phyloP scores from a whole-genome alignment of 208 protist genomes.

The Leishmania turanica region DNA sequence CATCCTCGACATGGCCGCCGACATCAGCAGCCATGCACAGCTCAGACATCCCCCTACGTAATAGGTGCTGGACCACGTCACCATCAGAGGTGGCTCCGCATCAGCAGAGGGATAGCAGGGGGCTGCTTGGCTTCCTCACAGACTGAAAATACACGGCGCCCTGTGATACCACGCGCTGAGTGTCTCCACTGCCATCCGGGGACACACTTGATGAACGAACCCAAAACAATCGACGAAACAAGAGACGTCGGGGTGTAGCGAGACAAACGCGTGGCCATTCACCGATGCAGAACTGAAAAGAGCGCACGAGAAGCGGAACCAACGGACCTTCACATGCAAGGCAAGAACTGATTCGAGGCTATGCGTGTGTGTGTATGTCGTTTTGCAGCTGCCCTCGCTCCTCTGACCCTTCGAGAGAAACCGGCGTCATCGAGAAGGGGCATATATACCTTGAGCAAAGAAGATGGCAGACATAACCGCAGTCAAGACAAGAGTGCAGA shows the following conservation, averaged over 20 bases:
- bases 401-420: not conserved
- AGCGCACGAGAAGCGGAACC: not conserved
- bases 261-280: too few species aligned
- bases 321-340: not conserved
- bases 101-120: not conserved
- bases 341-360: too few species aligned
- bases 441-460: constrained; percentile 77
- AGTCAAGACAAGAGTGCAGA: constrained; percentile 62
- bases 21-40: not conserved
- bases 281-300: not conserved
- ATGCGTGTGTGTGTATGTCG: not conserved
- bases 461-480: constrained; percentile 67
- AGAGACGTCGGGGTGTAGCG: not conserved
- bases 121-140: not conserved
- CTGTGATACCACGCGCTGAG: not conserved
- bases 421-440: constrained; percentile 31
- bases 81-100: not conserved
- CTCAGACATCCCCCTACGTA: not conserved
- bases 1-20: not conserved
- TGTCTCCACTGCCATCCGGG: not conserved
- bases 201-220: not conserved
- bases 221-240: not conserved
- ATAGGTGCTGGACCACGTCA: not conserved
- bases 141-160: not conserved
- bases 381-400: not conserved